Conservation (phyloP, 1,284 basidiomycete genomes). For the Ustilago curta region DNA sequence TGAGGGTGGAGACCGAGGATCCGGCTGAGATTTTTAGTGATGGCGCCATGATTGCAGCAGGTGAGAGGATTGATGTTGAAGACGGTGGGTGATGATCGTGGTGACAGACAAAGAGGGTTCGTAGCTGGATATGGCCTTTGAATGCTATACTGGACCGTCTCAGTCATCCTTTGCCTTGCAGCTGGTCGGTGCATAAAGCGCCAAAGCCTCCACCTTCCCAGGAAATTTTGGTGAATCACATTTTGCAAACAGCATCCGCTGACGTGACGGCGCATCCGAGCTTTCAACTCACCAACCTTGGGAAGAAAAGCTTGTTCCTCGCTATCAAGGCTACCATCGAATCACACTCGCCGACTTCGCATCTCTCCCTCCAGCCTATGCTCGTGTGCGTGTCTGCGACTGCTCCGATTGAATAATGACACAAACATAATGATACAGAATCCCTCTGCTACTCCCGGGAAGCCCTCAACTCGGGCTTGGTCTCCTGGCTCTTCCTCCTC, state of each 20-base stretch:
- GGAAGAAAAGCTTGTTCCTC: not conserved
- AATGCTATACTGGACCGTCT: not conserved
- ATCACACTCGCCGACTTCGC: not conserved
- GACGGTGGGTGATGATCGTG: not conserved
- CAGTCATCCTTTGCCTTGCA: not conserved
- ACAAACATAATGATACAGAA: slow-evolving; percentile 1
- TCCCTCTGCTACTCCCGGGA: slow-evolving; percentile 10
- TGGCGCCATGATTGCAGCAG: slow-evolving; percentile 53
- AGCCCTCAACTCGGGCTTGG: slow-evolving; percentile 39
- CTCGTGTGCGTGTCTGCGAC: no score
- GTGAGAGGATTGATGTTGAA: not conserved
- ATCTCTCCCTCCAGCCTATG: not conserved
- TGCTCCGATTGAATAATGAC: no score
- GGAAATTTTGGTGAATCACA: not conserved
- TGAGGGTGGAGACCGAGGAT: slow-evolving; percentile 44
- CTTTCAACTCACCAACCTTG: not conserved
- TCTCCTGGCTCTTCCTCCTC: slow-evolving; percentile 46
- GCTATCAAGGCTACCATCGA: not conserved
- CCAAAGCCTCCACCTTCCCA: slow-evolving; percentile 9
- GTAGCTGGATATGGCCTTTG: not conserved
- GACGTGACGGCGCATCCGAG: slow-evolving; percentile 5
- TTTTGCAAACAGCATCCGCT: not conserved
- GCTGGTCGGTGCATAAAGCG: slow-evolving; percentile 3
- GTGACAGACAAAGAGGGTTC: not conserved
- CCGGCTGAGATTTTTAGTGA: slow-evolving; percentile 64